phyloP scores from a whole-genome alignment of 192 early-diverging fungal species.

The Physocladia obscura region DNA sequence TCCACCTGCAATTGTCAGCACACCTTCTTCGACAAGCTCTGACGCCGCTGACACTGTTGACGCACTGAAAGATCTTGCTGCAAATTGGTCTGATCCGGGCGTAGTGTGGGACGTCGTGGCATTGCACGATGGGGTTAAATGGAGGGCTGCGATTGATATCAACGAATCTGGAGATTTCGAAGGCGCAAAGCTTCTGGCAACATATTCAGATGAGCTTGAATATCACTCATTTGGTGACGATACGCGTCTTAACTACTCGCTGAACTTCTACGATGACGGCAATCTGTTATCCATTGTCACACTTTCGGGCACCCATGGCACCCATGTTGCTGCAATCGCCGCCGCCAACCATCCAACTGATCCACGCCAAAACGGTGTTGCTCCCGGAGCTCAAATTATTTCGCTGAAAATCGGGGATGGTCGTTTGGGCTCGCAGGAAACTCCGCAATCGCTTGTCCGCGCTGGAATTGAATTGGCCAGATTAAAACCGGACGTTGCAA shows the following conservation, averaged over 20 bases:
- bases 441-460: conserved; percentile 76
- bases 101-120: conserved; percentile 7
- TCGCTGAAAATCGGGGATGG: conserved; percentile 91
- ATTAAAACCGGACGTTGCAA: conserved; percentile 46
- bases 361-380: conserved; percentile 82
- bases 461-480: conserved; percentile 66
- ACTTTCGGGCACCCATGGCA: conserved; percentile 80
- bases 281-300: conserved; percentile 72
- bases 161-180: conserved; percentile 75
- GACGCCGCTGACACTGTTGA: conserved; percentile 35
- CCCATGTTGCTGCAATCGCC: conserved; percentile 92
- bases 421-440: conserved; percentile 75
- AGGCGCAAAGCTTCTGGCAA: conserved; percentile 56
- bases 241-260: conserved; percentile 80
- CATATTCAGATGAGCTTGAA: conserved; percentile 71
- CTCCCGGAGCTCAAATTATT: conserved; percentile 92
- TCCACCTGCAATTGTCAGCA: too few relatives aligned
- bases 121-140: conserved; percentile 86
- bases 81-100: conserved; percentile 76
- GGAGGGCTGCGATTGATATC: conserved; percentile 81
- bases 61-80: conserved; percentile 58
- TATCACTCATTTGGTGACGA: conserved; percentile 74
- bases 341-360: conserved; percentile 81
- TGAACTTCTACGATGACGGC: conserved; percentile 90
- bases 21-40: conserved; percentile 1